Evolutionary conservation across 1,284 basidiomycete species (phyloP), one percentile per base, ranked within the genome.

Genomic region (Rhodofomes roseus): DNA sequence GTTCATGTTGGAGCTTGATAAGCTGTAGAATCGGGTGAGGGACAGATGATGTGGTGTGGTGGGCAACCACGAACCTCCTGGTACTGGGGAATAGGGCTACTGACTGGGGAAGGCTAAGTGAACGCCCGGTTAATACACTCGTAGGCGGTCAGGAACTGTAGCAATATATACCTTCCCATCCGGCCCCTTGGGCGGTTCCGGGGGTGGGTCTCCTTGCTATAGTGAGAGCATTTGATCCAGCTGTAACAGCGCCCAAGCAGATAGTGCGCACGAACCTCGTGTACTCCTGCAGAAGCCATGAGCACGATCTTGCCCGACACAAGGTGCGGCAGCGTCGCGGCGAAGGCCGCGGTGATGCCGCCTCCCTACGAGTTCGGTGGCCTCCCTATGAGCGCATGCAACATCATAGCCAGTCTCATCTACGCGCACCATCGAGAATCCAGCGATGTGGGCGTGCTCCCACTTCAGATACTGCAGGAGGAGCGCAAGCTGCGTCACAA

Each of bases 401-500:
- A 22, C 25, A 5, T 22, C 23, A 54, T 14, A 25, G 9, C 43
- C 23, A 8, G 11, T 25, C 2, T 52, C 25, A 18, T 52, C 48
- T 27, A n/a, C n/a, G 61, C 75, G 34, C 51, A 84, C 87, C 88
- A 92, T 92, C 9, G 90, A 92, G 22, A 90, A 76, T 12, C 89
- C 90, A 0, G 82, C 81, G 37, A 92, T 71, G 57, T 81, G 75
- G 0, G 87, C 83, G 58, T 80, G 79, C 9, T 83, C 78, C 89
- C 90, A 93, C 56, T 76, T 78, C 39, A 92, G 69, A 63, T 90
- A 84, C 64, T 92, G 90, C 81, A 93, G 81, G 55, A 93, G 77
- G 2, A 92, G 79, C 0, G 90, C 89, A 8, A 93, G 84, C 68
- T 92, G 89, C 0, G 82, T 84, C 0, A 83, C 82, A 70, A 88